A percentile compares a stretch with the other conserved stretches of the same genome.
Conservation (phyloP, 2,329 filamentous ascomycete species). For the Aspergillus viridinutans region DNA sequence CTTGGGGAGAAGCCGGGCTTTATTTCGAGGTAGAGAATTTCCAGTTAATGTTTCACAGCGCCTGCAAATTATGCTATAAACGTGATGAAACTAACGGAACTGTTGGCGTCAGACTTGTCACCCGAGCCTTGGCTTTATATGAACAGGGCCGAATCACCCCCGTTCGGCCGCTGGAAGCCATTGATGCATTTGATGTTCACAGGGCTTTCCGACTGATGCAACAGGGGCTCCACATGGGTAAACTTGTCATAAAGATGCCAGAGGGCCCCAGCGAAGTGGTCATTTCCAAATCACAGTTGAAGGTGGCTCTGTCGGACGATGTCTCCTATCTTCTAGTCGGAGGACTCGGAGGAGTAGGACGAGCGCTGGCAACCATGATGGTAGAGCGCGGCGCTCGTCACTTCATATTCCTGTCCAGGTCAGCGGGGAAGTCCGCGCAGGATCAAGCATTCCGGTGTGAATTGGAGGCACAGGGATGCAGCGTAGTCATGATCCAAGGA, state of each 20-base stretch:
- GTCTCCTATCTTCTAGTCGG: constrained; percentile 34
- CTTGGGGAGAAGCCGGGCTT: background rate
- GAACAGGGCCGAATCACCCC: background rate
- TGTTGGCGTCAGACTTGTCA: too few species aligned
- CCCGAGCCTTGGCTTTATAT: background rate
- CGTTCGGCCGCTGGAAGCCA: constrained; percentile 8
- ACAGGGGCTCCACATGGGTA: constrained; percentile 41
- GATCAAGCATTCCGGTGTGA: constrained; percentile 16
- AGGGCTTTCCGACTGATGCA: constrained; percentile 42
- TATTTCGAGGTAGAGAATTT: background rate
- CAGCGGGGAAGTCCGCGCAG: constrained; percentile 12
- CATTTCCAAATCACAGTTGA: background rate
- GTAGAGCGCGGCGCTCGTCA: constrained; percentile 30
- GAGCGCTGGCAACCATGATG: constrained; percentile 30
- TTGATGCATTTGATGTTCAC: constrained; percentile 22
- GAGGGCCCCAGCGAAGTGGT: background rate
- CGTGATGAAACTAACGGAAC: too few species aligned
- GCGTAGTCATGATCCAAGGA: constrained; percentile 8
- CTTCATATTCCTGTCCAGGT: constrained; percentile 34
- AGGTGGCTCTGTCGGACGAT: background rate
- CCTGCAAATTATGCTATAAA: too few species aligned
- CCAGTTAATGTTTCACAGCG: background rate
- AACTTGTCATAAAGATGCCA: constrained; percentile 30
- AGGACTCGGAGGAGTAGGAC: constrained; percentile 39
- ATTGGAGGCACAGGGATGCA: constrained; percentile 13